A percentile compares a stretch with the other conserved stretches of the same genome.
phyloP scores from a whole-genome alignment of 2,329 filamentous ascomycete species.

The Pyricularia pennisetigena region DNA sequence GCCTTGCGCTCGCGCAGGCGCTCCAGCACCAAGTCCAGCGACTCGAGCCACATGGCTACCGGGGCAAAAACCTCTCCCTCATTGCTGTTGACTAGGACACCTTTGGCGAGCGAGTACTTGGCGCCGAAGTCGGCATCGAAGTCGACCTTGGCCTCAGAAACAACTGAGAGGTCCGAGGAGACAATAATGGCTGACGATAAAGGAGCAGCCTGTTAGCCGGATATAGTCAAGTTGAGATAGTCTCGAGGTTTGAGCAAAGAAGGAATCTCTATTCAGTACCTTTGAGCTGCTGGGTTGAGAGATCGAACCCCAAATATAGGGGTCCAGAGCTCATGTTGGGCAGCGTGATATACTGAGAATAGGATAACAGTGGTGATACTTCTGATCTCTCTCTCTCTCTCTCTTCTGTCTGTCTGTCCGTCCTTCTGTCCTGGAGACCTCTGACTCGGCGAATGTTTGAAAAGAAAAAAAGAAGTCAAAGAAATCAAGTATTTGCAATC shows the following conservation, averaged over 20 bases:
- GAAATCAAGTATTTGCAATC: background rate
- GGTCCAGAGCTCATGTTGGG: slow-evolving; percentile 29
- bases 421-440: background rate
- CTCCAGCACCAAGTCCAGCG: slow-evolving; percentile 73
- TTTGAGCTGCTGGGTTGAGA: slow-evolving; percentile 95
- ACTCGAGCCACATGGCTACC: slow-evolving; percentile 89
- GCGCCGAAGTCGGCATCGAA: slow-evolving; percentile 74
- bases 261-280: slow-evolving; percentile 31
- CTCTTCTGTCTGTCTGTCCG: background rate
- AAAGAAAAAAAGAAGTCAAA: background rate
- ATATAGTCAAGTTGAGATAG: background rate
- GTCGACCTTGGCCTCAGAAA: slow-evolving; percentile 83
- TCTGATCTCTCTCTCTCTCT: no score
- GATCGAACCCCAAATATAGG: slow-evolving; percentile 85
- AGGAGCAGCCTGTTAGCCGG: slow-evolving; percentile 1
- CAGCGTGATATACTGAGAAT: background rate
- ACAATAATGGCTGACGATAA: slow-evolving; percentile 62
- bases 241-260: background rate
- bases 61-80: slow-evolving; percentile 90
- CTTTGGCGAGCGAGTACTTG: slow-evolving; percentile 76
- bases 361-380: background rate
- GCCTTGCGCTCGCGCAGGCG: slow-evolving; percentile 61
- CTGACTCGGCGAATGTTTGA: background rate
- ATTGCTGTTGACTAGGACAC: slow-evolving; percentile 70
- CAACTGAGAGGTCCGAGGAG: slow-evolving; percentile 68